Evolutionary conservation across 805 yeast genomes (phyloP).

Genomic region (Candida peoriensis): DNA sequence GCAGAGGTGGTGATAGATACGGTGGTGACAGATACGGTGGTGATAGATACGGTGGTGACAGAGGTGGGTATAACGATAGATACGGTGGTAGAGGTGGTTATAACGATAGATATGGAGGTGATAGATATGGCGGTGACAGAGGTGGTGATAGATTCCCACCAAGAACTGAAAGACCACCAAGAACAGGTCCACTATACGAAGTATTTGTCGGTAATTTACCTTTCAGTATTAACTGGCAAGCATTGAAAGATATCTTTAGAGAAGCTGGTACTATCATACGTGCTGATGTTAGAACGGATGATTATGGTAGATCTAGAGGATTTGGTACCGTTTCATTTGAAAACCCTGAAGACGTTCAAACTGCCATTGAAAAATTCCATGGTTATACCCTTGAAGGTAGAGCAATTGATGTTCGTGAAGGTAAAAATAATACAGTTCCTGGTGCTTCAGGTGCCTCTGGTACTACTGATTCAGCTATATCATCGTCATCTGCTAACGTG

Average conservation of each 20-base stretch:
- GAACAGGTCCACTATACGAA: conserved; percentile 34
- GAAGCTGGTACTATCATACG: conserved; percentile 72
- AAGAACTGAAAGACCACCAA: conserved; percentile 10
- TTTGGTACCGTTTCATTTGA: conserved; percentile 76
- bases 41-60: conserved; percentile 22
- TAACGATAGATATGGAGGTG: conserved; percentile 6
- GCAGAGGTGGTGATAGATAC: conserved; percentile 23
- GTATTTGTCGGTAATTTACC: conserved; percentile 82
- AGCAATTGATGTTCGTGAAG: conserved; percentile 72
- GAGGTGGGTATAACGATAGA: conserved; percentile 32
- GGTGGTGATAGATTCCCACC: conserved; percentile 22
- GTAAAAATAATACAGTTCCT: conserved; percentile 33
- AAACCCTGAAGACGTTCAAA: conserved; percentile 59
- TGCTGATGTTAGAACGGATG: conserved; percentile 70
- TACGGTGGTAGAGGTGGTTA: conserved; percentile 2
- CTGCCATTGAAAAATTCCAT: conserved; percentile 65
- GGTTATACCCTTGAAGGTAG: conserved; percentile 76
- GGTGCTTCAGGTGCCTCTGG: background rate
- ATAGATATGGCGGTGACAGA: conserved; percentile 9
- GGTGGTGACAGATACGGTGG: conserved; percentile 15
- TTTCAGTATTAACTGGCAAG: conserved; percentile 76
- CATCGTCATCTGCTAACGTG: background rate
- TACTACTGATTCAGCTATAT: background rate
- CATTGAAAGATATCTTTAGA: conserved; percentile 78
- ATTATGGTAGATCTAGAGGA: conserved; percentile 76